Base-by-base conservation (phyloP, 2,329 filamentous ascomycete genomes). In the Calonectria montana region DNA sequence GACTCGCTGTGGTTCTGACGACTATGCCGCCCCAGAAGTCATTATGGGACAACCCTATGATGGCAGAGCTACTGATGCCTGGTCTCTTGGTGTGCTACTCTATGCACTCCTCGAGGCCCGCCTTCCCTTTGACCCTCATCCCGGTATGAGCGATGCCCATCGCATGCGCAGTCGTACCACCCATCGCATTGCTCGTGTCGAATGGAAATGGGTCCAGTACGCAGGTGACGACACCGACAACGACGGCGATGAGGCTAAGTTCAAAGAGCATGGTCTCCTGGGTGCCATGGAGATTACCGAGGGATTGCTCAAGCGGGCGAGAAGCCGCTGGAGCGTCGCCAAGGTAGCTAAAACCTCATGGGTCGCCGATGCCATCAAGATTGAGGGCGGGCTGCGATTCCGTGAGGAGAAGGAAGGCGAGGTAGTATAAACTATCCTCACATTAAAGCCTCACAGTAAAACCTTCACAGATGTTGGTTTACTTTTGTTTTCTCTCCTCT, bases 21-120 rank as follows among this genome's bases (percentile, higher is more conserved):
- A 99, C 84, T 99, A 99, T 81, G 96, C 96, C 2, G 96, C 97
- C 0, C 97, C 97, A 0, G 97, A 99, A 82, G 95, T 99, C 55
- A 93, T 99, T 66, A 94, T 99, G 88, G 96, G 96, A 27, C 94
- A 98, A 80, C 91, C 94, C 9, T 99, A 99, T 81, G 96, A 98
- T 81, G 97, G 97, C 37, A 94, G 95, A 43, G 91, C 93, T 2
- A 98, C 94, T 0, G 97, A 99, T 81, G 95, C 95, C 12, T 99
- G 97, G 97, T 97, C 96, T 0, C 88, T 98, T 1, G 97, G 97
- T 64, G 97, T 99, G 1, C 86, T 98, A 3, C 89, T 98, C 0
- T 99, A 98, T 81, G 95, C 97, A 2, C 90, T 98, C 4, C 92
- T 98, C 83, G 97, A 99, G 84, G 93, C 94, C n/a, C 90, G 96